Evolutionary conservation across 805 yeast species (phyloP).

Genomic region (Starmerella scarabaei): DNA sequence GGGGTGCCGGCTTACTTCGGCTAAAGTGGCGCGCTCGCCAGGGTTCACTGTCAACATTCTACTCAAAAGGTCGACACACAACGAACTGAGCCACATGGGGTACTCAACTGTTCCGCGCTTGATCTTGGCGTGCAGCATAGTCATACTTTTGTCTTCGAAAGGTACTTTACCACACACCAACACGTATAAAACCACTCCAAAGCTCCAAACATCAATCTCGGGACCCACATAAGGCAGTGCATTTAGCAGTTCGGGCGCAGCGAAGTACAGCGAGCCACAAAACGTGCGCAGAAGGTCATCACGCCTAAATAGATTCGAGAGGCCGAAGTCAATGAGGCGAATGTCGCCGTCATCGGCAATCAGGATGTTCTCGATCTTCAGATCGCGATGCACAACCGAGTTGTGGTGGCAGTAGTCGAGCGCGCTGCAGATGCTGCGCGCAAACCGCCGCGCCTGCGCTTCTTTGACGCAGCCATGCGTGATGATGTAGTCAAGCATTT

Average conservation of each 20-base stretch:
- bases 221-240: slow-evolving; percentile 94
- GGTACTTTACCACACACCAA: slow-evolving; percentile 97
- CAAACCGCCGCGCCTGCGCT: slow-evolving; percentile 84
- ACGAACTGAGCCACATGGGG: slow-evolving; percentile 66
- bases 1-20: slow-evolving; percentile 74
- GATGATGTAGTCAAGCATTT: slow-evolving; percentile 91
- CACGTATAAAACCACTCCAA: slow-evolving; percentile 91
- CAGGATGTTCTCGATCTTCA: slow-evolving; percentile 92
- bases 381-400: slow-evolving; percentile 91
- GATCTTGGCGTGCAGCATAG: slow-evolving; percentile 84
- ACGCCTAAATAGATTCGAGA: slow-evolving; percentile 72
- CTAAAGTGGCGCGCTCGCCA: slow-evolving; percentile 57
- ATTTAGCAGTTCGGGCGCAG: slow-evolving; percentile 90
- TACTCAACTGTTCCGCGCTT: slow-evolving; percentile 86
- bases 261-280: slow-evolving; percentile 95
- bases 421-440: slow-evolving; percentile 88
- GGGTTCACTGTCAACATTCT: slow-evolving; percentile 92
- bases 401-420: slow-evolving; percentile 86
- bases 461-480: slow-evolving; percentile 92
- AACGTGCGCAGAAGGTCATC: slow-evolving; percentile 70
- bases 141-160: slow-evolving; percentile 87
- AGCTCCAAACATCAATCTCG: slow-evolving; percentile 96
- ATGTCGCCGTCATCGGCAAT: slow-evolving; percentile 87
- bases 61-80: slow-evolving; percentile 65
- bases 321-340: slow-evolving; percentile 91